Conservation (phyloP, 768 basidiomycete species). For the Gelatoporia subvermispora region DNA sequence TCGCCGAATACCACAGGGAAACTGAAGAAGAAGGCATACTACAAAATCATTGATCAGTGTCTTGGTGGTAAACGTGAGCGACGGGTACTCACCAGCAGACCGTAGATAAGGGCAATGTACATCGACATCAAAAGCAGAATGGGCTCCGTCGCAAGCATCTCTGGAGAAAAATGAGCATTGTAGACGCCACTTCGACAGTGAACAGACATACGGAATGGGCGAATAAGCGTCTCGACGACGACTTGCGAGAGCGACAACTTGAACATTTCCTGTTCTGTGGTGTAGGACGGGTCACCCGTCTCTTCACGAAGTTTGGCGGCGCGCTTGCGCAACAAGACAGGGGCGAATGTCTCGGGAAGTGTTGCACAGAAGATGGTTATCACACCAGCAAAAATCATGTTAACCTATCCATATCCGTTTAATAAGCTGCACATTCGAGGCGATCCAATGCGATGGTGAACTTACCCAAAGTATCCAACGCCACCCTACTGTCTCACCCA, state of each 20-base stretch:
- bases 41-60: background rate
- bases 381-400: slow-evolving; percentile 36
- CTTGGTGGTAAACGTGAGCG: slow-evolving; percentile 6
- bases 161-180: slow-evolving; percentile 2
- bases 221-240: slow-evolving; percentile 34
- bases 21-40: slow-evolving; percentile 31
- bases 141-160: slow-evolving; percentile 41
- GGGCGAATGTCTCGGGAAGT: slow-evolving; percentile 46
- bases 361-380: slow-evolving; percentile 23
- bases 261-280: slow-evolving; percentile 39
- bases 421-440: background rate
- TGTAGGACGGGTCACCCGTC: slow-evolving; percentile 29
- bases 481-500: slow-evolving; percentile 36
- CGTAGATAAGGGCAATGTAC: slow-evolving; percentile 41
- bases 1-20: slow-evolving; percentile 36
- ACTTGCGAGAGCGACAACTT: slow-evolving; percentile 30
- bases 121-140: slow-evolving; percentile 41
- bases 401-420: slow-evolving; percentile 30
- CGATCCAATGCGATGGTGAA: background rate
- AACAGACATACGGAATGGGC: slow-evolving; percentile 32
- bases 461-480: slow-evolving; percentile 32
- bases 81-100: slow-evolving; percentile 24
- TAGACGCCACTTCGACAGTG: background rate
- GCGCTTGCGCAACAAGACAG: slow-evolving; percentile 34
- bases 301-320: slow-evolving; percentile 35